These are phyloP conservation scores for Crithidia brevicula DNA, from an alignment of 208 protist genomes.

Conservation along the genomic window DNA sequence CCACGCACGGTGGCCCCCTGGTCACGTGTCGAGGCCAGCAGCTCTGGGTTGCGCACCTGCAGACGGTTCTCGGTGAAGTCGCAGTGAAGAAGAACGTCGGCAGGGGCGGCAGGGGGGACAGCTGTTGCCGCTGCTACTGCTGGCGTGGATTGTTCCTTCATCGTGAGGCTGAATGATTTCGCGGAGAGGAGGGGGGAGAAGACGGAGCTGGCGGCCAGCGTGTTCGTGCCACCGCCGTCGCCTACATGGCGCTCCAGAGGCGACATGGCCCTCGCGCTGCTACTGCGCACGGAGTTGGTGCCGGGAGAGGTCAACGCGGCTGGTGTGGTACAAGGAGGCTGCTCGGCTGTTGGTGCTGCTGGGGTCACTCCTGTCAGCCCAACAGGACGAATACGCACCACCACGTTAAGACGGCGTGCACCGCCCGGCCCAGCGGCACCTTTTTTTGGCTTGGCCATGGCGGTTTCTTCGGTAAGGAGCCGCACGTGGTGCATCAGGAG, in stretches of 20 bases:
- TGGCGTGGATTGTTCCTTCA: not conserved
- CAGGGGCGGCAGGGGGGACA: not conserved
- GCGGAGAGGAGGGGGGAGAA: not conserved
- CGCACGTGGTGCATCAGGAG: constrained; percentile 10
- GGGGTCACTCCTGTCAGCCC: not conserved
- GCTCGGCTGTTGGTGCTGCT: not conserved
- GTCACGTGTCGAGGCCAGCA: not conserved
- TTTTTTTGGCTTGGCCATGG: not conserved
- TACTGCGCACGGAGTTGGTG: not conserved
- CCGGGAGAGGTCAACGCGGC: not conserved
- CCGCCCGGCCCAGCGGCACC: not conserved
- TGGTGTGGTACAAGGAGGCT: not conserved
- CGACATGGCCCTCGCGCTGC: not conserved
- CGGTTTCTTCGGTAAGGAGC: not conserved
- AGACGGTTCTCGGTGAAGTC: not conserved
- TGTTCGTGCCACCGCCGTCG: not conserved
- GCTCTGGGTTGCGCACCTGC: constrained; percentile 10
- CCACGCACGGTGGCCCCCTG: not conserved
- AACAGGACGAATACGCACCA: constrained; percentile 10
- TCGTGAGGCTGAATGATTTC: not conserved
- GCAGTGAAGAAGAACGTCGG: constrained; percentile 13
- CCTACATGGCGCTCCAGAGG: not conserved
- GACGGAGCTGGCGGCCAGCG: constrained; percentile 1
- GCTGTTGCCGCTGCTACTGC: not conserved
- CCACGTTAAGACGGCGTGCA: not conserved